Percentiles rank a stretch among this genome's conserved stretches.
Evolutionary conservation across 352 stramenopile genomes (phyloP).

Genomic region (Phytopythium litorale): DNA sequence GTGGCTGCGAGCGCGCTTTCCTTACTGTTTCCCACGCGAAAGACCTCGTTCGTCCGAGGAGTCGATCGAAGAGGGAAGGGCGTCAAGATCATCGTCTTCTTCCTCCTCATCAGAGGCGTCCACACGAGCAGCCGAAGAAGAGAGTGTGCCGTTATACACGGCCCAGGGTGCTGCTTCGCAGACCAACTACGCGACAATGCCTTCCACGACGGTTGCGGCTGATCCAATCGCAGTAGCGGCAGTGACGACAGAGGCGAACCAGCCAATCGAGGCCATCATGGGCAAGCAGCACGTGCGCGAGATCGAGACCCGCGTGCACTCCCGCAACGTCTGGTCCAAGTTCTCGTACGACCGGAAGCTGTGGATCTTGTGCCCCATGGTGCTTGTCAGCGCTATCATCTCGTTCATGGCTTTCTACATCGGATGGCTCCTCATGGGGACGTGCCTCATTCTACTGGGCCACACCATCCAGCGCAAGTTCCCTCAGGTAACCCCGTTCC

Average conservation of each 20-base stretch:
- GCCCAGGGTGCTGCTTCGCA: neutral
- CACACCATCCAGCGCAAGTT: conserved; percentile 82
- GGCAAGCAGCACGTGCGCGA: conserved; percentile 50
- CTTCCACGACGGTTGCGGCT: conserved; percentile 1
- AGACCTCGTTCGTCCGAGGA: neutral
- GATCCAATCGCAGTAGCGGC: conserved; percentile 8
- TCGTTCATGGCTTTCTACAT: conserved; percentile 78
- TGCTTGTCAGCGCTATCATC: conserved; percentile 77
- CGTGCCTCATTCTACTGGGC: conserved; percentile 72
- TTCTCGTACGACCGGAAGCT: conserved; percentile 70
- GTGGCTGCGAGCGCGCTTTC: conserved; percentile 10
- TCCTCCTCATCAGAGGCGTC: conserved; percentile 1
- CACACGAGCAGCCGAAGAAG: neutral
- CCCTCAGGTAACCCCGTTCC: conserved; percentile 35
- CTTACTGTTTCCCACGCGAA: neutral
- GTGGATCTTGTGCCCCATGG: conserved; percentile 58
- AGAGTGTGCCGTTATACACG: neutral
- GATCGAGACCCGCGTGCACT: conserved; percentile 35
- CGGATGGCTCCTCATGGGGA: conserved; percentile 80
- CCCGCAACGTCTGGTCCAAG: conserved; percentile 75
- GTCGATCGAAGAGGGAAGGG: neutral
- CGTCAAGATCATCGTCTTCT: conserved; percentile 1
- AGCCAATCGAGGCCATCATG: conserved; percentile 55
- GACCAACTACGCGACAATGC: neutral
- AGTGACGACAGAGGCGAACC: conserved; percentile 37